Base-by-base conservation (phyloP, 129 eudicot genomes). In the Flaveria robusta region DNA sequence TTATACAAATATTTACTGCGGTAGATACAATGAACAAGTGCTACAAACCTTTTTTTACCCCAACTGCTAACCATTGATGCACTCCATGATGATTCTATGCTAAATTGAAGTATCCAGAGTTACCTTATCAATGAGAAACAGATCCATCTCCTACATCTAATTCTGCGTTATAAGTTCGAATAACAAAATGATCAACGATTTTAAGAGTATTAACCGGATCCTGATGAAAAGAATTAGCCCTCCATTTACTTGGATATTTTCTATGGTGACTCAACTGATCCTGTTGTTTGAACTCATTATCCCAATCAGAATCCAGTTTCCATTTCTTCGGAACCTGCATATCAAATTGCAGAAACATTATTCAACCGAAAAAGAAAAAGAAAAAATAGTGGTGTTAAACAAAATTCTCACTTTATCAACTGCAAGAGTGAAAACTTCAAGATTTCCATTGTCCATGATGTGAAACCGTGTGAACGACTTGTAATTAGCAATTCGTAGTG, bases 301-400 rank as follows among this genome's bases (percentile, higher is more conserved):
- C 99, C 99, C 99, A 94, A 19, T 87, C 89, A 0, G 99, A 90
- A 81, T 94, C 99, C 88, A 91, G 22, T 80, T 94, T 91, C 99
- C 97, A 94, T 63, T 91, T 91, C 85, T 94, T 94, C 0, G 99
- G 97, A 12, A 94, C 99, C 99, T 94, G 16, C 16, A 1, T 59
- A 59, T 59, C 39, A 75, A 23, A 43, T 58, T 9, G 46, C 49
- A 15, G 1, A 76, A 37, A 15, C 45, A 52, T 65, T 26, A 50
- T 31, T 12, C 7, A 50, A 75, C 8, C 12, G 56, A 9, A 10
- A 59, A 10, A 59, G 2, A n/a, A 2, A 6, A 45, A 11, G 9
- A 24, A 43, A 75, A 18, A 23, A 55, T 55, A 41, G 27, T 26
- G 59, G 31, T 60, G 14, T 24, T 29, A 26, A 60, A 60, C 9